phyloP scores from a whole-genome alignment of 805 yeast species.

The Henningerozyma blattae region DNA sequence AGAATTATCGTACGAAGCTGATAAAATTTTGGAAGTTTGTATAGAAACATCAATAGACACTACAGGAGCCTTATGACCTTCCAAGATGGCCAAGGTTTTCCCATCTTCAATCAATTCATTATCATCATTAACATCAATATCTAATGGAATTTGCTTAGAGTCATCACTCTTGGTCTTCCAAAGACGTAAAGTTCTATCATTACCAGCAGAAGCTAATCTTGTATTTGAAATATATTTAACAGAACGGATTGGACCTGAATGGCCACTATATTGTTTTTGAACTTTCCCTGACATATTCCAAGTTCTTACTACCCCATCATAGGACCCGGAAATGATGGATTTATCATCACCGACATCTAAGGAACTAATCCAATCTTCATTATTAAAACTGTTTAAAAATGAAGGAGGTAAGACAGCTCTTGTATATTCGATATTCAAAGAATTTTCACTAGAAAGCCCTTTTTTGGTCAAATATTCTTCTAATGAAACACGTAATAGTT shows the following conservation, averaged over 20 bases:
- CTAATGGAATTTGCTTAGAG: conserved; percentile 1
- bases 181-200: conserved; percentile 77
- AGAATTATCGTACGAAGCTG: conserved; percentile 73
- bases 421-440: conserved; percentile 75
- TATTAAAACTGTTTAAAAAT: conserved; percentile 72
- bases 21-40: conserved; percentile 49
- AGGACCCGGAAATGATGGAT: conserved; percentile 70
- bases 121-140: conserved; percentile 27
- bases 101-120: conserved; percentile 49
- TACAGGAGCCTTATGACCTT: conserved; percentile 87
- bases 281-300: conserved; percentile 77
- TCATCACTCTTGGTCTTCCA: conserved; percentile 58
- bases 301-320: conserved; percentile 88
- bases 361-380: conserved; percentile 93
- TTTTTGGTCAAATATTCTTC: conserved; percentile 65
- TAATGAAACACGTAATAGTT: conserved; percentile 62
- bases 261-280: conserved; percentile 74
- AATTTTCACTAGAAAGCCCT: conserved; percentile 74
- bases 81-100: conserved; percentile 70
- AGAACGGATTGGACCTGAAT: conserved; percentile 73
- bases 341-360: conserved; percentile 29
- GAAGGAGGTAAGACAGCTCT: conserved; percentile 93
- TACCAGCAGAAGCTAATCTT: conserved; percentile 73
- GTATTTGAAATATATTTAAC: conserved; percentile 71
- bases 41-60: conserved; percentile 54